Evolutionary conservation across 2,329 filamentous ascomycete species (phyloP), one percentile per base, ranked within the genome.

Genomic region (Hypoxylon sp.): DNA sequence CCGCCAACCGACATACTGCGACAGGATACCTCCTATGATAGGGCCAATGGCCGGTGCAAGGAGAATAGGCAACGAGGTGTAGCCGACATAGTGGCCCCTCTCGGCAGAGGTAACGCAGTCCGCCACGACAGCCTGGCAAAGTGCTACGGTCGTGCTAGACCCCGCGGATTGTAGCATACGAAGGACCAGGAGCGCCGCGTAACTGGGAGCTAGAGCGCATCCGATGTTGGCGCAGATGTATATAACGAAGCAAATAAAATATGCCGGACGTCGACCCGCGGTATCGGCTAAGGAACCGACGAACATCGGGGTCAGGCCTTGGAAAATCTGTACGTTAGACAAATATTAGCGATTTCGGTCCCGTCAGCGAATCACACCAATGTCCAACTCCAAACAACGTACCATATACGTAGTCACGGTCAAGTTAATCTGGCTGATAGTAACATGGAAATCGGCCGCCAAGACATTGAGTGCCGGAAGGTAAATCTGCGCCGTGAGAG

Each of bases 81-180:
- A 84, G 35, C 81, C 86, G 52, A 89, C 83, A 70, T 86, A 86
- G 14, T 81, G 78, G 14, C 87, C 87, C 55, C 88, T 81, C 73
- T 91, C 88, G 0, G 83, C 82, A 1, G 84, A 83, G 0, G 86
- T 88, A 1, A 84, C 81, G 2, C 89, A 80, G 69, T 91, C 89
- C 0, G 84, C 84, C 1, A 90, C 84, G 1, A 90, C 83, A 0
- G 84, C 88, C 44, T 79, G 76, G 53, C 76, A 78, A 0, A 91
- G 78, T 0, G 88, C 84, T 14, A 89, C 81, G 0, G 87, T 88
- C 0, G 85, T 84, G 58, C 83, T 85, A 52, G 83, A 85, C 0
- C 87, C 86, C 0, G 82, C 80, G 8, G 83, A 85, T 65, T 88
- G 86, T 2, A 88, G 66, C 74, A 82, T 83, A 2, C 86, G 80